Evolutionary conservation across 192 early-diverging fungal genomes (phyloP), one percentile per base, ranked within the genome.

Genomic region (Podila verticillata): DNA sequence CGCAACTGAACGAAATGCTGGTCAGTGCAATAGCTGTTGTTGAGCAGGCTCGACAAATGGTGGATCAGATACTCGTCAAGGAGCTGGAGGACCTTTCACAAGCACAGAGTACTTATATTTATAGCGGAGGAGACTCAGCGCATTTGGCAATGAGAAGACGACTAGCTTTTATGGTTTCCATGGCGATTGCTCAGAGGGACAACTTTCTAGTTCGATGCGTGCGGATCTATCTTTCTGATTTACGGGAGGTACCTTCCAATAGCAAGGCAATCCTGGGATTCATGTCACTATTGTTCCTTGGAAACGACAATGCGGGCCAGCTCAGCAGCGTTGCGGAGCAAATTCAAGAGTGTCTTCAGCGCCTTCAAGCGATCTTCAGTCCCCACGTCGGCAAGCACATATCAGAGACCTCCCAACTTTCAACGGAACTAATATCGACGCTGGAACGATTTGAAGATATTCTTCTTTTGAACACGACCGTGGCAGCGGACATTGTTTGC

Each of bases 401-500:
- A 19, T 54, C 51, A 2, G 51, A 54, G 5, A 26, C 12, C 22
- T 24, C 51, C 51, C 51, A 5, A 10, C 22, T 54, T 26, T 13
- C 30, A 7, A 7, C 51, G 1, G 2, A 17, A 30, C 19, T 74
- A 8, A 58, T 19, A 36, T 20, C n/a, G 12, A 36, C 61, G 2
- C 22, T 74, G 20, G 8, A 13, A 3, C 66, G 31, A 5, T 69
- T 30, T 51, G 0, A 19, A 28, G 17, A 54, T 0, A 17, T 69
- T 13, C 49, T 69, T 10, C 39, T 19, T 26, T 0, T 69, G 32
- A 64, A 75, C 19, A 28, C 28, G 15, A 32, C 63, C 15, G 29
- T 75, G n/a, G 7, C 57, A 34, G 74, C 67, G 1, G 61, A 75
- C n/a, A 31, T 75, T 12, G 47, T 75, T 19, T 75, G 67, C 31